Base-by-base conservation (phyloP, 352 stramenopile species). In the Globisporangium viniferum region DNA sequence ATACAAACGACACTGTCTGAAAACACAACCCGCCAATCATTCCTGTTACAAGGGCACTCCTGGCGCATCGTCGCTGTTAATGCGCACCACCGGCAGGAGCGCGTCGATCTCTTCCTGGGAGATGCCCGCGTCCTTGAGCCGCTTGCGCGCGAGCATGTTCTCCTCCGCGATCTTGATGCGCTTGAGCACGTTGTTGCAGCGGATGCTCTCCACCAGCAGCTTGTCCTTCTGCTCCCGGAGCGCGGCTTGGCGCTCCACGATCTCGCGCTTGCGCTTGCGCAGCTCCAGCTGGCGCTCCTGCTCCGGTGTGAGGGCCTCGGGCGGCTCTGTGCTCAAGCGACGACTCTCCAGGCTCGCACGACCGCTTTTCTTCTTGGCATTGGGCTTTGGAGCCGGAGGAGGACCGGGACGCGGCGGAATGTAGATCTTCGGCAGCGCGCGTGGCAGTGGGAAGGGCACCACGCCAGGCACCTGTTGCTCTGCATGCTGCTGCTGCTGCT, bases 131-230 rank as follows among this genome's bases (percentile, higher is more conserved):
- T 86, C 77, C 39, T 75, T 66, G 48, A 86, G 59, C 39, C 75
- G 78, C 62, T 83, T 83, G 31, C 78, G 66, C 49, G 78, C 76
- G 15, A 86, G 59, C 22, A 74, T 59, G 31, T 69, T 73, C 53
- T 70, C 39, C 36, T 69, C 55, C 18, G 58, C 56, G 46, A 68
- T 22, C 62, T 73, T 58, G 33, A 69, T 70, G 15, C 58, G 61
- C 67, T 69, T 73, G 31, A 69, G 64, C 20, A 63, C 33, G 57
- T 70, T 73, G 46, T 63, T 41, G 39, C 20, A 60, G 10, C 62
- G 63, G 12, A 59, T 35, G 27, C 24, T 59, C 27, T 59, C 53
- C 5, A 59, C 53, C 10, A 59, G 24, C 27, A 59, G 53, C 24
- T 22, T 35, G 24, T 59, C 53, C 53, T 59, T 59, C 24, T 35